Evolutionary conservation across 169 alveolate species (phyloP), one percentile per base, ranked within the genome.

Genomic region (Plasmodium gallinaceum): DNA sequence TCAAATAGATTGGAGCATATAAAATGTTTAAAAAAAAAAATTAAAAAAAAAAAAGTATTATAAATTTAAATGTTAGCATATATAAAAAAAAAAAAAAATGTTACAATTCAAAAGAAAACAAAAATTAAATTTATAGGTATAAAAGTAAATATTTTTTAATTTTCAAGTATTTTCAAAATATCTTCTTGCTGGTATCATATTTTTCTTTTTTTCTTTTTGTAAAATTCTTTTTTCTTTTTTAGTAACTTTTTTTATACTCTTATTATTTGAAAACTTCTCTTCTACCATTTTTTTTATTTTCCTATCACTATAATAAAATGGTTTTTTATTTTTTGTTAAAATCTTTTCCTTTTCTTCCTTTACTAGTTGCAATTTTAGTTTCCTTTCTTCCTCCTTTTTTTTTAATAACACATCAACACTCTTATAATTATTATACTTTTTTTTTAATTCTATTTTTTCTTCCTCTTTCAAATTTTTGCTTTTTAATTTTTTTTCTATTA

Each of bases 361-460:
- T 10, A 76, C 68, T 10, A 76, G 54, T 20, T 62, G 48, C 18
- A 61, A 54, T 76, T 76, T 76, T 64, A 76, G 54, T 62, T 76
- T 76, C 22, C 88, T 48, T 62, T 76, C 88, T 51, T 76, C 88
- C 39, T 76, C 88, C 14, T 76, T 76, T 42, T 66, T 76, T 62
- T 76, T 66, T 39, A 76, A 16, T 37, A 62, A 8, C 24, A 52
- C 68, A 20, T 76, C 88, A 0, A 69, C 46, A 57, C 61, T 66
- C 37, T 48, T 76, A 76, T 62, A 76, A 66, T 66, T 51, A 76
- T 37, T 51, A 12, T 62, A 66, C 51, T 62, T 65, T 26, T 76
- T 76, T 66, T 76, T 76, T 46, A 76, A 66, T 45, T 76, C 75
- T 10, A 8, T 16, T 26, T 66, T 76, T 66, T 76, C 88, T 37